These are phyloP conservation scores for Ustilago trichophora DNA, from an alignment of 1,284 basidiomycete species.

Conservation along the genomic window DNA sequence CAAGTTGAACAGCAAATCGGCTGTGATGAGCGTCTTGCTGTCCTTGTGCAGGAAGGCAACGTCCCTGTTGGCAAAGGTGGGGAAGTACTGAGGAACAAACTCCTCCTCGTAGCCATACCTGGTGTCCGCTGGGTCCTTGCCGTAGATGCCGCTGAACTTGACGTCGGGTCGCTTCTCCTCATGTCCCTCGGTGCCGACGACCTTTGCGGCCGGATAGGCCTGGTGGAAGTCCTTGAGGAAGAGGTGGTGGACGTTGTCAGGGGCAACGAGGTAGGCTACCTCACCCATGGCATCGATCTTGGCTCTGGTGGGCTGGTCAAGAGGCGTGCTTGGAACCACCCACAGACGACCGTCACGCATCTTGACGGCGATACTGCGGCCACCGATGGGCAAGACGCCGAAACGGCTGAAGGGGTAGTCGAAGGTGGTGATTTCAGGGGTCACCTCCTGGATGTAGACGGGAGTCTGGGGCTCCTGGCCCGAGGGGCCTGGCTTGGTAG, in stretches of 20 bases:
- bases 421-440: slow-evolving; percentile 61
- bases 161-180: slow-evolving; percentile 68
- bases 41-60: slow-evolving; percentile 85
- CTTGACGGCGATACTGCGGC: slow-evolving; percentile 76
- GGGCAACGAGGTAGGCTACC: slow-evolving; percentile 71
- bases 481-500: slow-evolving; percentile 12
- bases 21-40: slow-evolving; percentile 82
- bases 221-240: slow-evolving; percentile 65
- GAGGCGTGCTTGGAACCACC: slow-evolving; percentile 84
- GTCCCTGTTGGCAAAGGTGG: slow-evolving; percentile 84
- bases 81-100: slow-evolving; percentile 72
- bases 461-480: slow-evolving; percentile 33
- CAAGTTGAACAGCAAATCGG: slow-evolving; percentile 89
- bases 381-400: slow-evolving; percentile 66
- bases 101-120: slow-evolving; percentile 57
- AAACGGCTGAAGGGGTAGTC: slow-evolving; percentile 64
- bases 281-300: slow-evolving; percentile 79
- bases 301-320: slow-evolving; percentile 75
- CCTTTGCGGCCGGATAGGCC: slow-evolving; percentile 60
- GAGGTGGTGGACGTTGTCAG: slow-evolving; percentile 69
- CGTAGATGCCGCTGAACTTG: slow-evolving; percentile 66
- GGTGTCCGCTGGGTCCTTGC: slow-evolving; percentile 32
- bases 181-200: slow-evolving; percentile 68
- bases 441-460: slow-evolving; percentile 45
- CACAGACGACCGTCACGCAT: slow-evolving; percentile 73